These are phyloP conservation scores for Sporothrix protearum DNA, from an alignment of 2,329 filamentous ascomycete species.

Conservation along the genomic window DNA sequence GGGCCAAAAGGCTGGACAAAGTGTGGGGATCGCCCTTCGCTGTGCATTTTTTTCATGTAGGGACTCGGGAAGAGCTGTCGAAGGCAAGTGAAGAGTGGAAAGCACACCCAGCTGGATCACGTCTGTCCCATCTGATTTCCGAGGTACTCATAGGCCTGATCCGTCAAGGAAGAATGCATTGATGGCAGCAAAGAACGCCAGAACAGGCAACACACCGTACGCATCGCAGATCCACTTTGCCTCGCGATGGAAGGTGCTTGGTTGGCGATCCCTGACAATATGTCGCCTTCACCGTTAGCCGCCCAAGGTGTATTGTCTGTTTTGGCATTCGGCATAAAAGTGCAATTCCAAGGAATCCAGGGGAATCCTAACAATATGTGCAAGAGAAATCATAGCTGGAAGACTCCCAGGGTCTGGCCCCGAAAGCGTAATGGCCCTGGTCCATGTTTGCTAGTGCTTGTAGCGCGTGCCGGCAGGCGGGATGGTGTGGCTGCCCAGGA, in stretches of 20 bases:
- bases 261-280: not conserved
- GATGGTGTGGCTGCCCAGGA: not conserved
- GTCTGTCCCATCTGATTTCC: not conserved
- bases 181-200: not conserved
- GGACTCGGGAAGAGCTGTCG: not conserved
- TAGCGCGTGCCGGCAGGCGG: not conserved
- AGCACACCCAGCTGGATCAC: not conserved
- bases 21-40: slow-evolving; percentile 9
- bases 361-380: not conserved
- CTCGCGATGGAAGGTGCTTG: not conserved
- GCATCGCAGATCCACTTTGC: not conserved
- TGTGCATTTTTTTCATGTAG: slow-evolving; percentile 9
- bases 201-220: not conserved
- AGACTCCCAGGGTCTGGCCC: not conserved
- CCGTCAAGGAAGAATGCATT: not conserved
- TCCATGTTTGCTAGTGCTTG: not conserved
- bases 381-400: not conserved
- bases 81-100: not conserved
- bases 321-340: not conserved
- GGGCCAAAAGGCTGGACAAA: not conserved
- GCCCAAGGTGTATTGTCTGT: not conserved
- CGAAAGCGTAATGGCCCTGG: not conserved
- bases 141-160: not conserved
- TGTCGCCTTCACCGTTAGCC: not conserved
- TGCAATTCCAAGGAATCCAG: not conserved